Base-by-base conservation (phyloP, 306 rosid genomes). In the Inga laurina region DNA sequence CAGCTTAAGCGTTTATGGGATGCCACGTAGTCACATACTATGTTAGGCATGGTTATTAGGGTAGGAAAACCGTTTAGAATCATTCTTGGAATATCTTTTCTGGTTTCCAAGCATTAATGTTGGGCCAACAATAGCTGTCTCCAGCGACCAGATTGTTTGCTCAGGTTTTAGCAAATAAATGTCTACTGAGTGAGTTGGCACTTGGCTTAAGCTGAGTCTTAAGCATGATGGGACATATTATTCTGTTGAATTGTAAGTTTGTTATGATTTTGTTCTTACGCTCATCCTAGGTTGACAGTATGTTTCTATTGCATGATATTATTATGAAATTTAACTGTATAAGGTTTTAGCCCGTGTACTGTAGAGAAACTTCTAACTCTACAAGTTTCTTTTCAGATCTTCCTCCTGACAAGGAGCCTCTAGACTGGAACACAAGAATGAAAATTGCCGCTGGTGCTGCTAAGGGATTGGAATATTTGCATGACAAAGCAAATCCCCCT, bases 361-460 rank as follows among this genome's bases (percentile, higher is more conserved):
- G 0, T 51, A n/a, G 48, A 52, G 56, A 24, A 69, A 69, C 5
- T 69, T 69, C 75, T 80, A 59, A 81, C n/a, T 59, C 65, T 19
- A 22, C 12, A 44, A n/a, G 11, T 6, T 64, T 70, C 34, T 71
- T 87, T 86, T 37, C 86, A 94, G 98, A 94, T 84, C 83, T 90
- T 85, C 93, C 91, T 32, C 82, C 84, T 11, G 88, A 84, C 46
- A 90, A 82, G 88, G 88, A 86, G 78, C 90, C 98, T 14, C 86
- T 93, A 62, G 97, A 94, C 84, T 94, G 98, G 98, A 93, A 89
- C 81, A 93, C 93, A 32, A 90, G 98, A 87, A 94, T 94, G 93
- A 90, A 88, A 85, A 93, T 94, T 71, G 98, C 97, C 22, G 88
- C 90, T 14, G 98, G 92, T 72, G 92, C 93, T 30, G 97, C 98